Evolutionary conservation across 805 yeast genomes (phyloP), one percentile per base, ranked within the genome.

Genomic region (Wickerhamiella dianesei): DNA sequence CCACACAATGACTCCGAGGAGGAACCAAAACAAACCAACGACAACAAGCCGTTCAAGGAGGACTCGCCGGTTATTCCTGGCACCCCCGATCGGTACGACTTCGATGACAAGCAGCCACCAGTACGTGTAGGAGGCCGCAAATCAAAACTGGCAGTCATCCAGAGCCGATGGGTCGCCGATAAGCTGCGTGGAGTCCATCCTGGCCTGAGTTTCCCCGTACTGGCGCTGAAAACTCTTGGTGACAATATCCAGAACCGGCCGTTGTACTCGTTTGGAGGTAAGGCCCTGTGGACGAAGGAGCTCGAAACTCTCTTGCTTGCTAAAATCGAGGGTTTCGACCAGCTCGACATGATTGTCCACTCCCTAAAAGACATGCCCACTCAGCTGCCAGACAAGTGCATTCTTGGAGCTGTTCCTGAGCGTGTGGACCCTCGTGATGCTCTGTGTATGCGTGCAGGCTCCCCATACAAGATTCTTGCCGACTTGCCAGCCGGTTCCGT

Each of bases 371-470:
- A 88, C 65, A 57, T 74, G 73, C 98, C 98, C 35, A 92, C 98
- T 0, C 66, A 75, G 46, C 68, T 92, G 53, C 97, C 97, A 0
- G 87, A 82, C 20, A 94, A 84, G 45, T 92, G 88, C 56, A 87
- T 80, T 60, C 64, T 92, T 40, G 97, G 96, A 16, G 84, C 95
- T 56, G 79, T 92, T 48, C 72, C 86, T 43, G 71, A 79, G 60
- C 74, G 98, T 59, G 89, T 82, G 60, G 96, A 89, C 60, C 96
- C 97, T 13, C 74, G 94, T 48, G 98, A 92, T 64, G 96, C 95
- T 12, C 68, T 89, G 6, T 76, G 85, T 42, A 81, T 89, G 89
- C 74, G 74, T 48, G 56, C 61, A 12, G 78, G 73, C 37, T 78
- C 87, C 1, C 68, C 76, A 8, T 83, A 81, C 65, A 77, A 72